Percentiles rank a stretch among this genome's conserved stretches.
Conservation (phyloP, 768 basidiomycete species). For the Tylopilus plumbeoviolaceoides region DNA sequence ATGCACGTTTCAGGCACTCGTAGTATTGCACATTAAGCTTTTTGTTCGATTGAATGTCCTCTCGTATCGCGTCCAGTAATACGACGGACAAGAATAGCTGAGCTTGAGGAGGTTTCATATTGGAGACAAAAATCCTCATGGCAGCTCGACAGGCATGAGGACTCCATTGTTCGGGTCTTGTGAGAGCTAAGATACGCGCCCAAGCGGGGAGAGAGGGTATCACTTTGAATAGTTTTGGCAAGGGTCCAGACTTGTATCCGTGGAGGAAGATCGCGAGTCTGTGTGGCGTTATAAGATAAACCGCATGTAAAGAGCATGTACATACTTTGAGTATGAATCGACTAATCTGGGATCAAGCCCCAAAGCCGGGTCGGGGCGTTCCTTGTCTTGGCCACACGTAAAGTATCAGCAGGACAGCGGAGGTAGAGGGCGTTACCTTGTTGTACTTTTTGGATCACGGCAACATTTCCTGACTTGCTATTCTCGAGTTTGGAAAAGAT, state of each 20-base stretch:
- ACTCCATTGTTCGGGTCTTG: slow-evolving; percentile 90
- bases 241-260: slow-evolving; percentile 88
- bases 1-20: slow-evolving; percentile 82
- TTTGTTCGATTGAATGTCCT: slow-evolving; percentile 82
- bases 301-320: slow-evolving; percentile 6
- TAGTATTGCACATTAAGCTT: slow-evolving; percentile 94
- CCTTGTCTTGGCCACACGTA: slow-evolving; percentile 35
- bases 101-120: slow-evolving; percentile 92
- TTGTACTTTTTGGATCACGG: slow-evolving; percentile 55
- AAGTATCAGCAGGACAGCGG: not conserved
- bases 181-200: slow-evolving; percentile 93
- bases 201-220: slow-evolving; percentile 93
- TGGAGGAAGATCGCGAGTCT: slow-evolving; percentile 85
- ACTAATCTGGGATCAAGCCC: slow-evolving; percentile 91
- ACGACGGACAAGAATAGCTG: slow-evolving; percentile 91
- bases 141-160: slow-evolving; percentile 94
- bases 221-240: slow-evolving; percentile 98
- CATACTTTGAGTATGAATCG: slow-evolving; percentile 89
- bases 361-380: slow-evolving; percentile 72
- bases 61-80: slow-evolving; percentile 81
- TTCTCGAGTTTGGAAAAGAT: slow-evolving; percentile 91
- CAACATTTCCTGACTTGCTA: slow-evolving; percentile 48
- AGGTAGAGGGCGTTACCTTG: slow-evolving; percentile 40
- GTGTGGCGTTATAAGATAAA: slow-evolving; percentile 8
- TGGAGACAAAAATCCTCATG: slow-evolving; percentile 93